Evolutionary conservation across 1,284 basidiomycete species (phyloP), one percentile per base, ranked within the genome.

Genomic region (Tilletia indica): DNA sequence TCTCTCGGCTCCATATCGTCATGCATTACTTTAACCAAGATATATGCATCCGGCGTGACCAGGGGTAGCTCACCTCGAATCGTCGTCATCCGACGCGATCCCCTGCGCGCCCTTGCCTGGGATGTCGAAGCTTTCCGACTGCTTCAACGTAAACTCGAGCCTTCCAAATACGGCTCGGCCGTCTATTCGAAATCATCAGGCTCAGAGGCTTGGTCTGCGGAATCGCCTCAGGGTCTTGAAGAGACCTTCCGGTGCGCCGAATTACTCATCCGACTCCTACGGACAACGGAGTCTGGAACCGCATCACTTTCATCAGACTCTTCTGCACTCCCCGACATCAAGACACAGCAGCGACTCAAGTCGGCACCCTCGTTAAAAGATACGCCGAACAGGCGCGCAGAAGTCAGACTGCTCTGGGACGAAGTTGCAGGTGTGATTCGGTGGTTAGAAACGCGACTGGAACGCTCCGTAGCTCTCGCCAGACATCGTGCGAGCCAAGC

Each of bases 81-180:
- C n/a, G 72, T 74, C 2, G 68, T 78, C 42, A 67, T 78, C 56
- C 70, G 73, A 11, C 77, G 77, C 63, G 77, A 78, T 68, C 70
- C 71, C 12, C 73, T 75, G 1, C 72, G 72, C 6, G 72, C 72
- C 56, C 34, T 78, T 11, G 70, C 77, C 3, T 78, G 77, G 77
- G 63, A 58, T 25, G 61, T 78, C 25, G 72, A 78, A 49, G 70
- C 74, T n/a, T 51, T 72, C 3, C 58, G 70, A 19, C 68, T 74
- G 19, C 49, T 72, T 48, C 71, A 76, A 38, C 64, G 69, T 11
- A 67, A 71, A 21, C 48, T 76, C 19, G 39, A 72, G 21, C 70
- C 72, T 14, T 68, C 72, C 48, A 68, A 73, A 25, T 47, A 61
- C 56, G 72, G 71, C 14, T 67, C 73, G 5, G 47, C 16, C 12